A percentile compares a stretch with the other conserved stretches of the same genome.
Conservation (phyloP, 495 filamentous ascomycete genomes). For the Hypoxylon subgilvum region DNA sequence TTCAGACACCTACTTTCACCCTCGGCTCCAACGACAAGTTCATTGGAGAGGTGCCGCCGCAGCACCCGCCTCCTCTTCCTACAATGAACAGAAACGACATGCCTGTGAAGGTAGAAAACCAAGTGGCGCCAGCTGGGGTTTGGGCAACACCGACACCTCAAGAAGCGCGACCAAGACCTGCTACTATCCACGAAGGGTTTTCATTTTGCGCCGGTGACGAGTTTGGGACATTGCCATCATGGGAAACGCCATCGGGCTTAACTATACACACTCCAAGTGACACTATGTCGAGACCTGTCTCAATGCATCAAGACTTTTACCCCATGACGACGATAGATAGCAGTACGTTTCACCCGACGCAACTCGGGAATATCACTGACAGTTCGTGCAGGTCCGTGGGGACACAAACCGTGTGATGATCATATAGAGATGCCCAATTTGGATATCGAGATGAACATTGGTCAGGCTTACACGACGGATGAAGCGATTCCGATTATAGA, state of each 20-base stretch:
- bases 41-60: constrained; percentile 46
- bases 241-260: constrained; percentile 60
- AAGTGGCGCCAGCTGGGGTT: constrained; percentile 46
- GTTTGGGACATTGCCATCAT: constrained; percentile 57
- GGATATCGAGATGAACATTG: constrained; percentile 59
- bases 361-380: constrained; percentile 34
- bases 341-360: constrained; percentile 50
- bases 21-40: constrained; percentile 48
- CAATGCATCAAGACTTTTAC: constrained; percentile 61
- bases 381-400: constrained; percentile 53
- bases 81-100: constrained; percentile 52
- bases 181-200: constrained; percentile 65
- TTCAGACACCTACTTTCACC: constrained; percentile 50
- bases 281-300: constrained; percentile 54
- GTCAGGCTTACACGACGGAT: constrained; percentile 62
- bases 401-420: constrained; percentile 58
- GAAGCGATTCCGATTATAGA: constrained; percentile 63
- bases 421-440: constrained; percentile 53
- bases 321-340: constrained; percentile 55
- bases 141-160: constrained; percentile 55
- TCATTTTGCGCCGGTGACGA: constrained; percentile 61
- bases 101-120: constrained; percentile 45
- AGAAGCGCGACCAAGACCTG: constrained; percentile 55
- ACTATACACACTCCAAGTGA: constrained; percentile 56
- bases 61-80: constrained; percentile 44